Evolutionary conservation across 768 basidiomycete species (phyloP).

Genomic region (Hydnomerulius pinastri): DNA sequence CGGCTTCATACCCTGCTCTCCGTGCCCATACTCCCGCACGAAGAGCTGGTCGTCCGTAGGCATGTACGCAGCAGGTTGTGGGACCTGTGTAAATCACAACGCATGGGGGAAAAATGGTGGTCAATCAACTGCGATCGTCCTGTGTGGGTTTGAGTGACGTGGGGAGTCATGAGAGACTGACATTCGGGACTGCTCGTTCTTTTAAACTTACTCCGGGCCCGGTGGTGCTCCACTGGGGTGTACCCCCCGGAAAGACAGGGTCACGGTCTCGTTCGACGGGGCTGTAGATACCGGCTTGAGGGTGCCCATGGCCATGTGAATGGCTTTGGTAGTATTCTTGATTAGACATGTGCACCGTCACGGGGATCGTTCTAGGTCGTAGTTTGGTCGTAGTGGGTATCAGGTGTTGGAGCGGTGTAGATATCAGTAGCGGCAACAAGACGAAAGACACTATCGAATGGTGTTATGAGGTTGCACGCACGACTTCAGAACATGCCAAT

Average conservation of each 20-base stretch:
- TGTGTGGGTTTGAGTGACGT: slow-evolving; percentile 6
- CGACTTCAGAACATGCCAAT: neutral
- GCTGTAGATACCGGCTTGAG: slow-evolving; percentile 1
- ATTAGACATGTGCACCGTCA: slow-evolving; percentile 17
- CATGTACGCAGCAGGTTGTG: slow-evolving; percentile 59
- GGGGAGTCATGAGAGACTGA: slow-evolving; percentile 29
- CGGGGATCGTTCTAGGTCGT: slow-evolving; percentile 1
- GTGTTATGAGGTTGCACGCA: neutral
- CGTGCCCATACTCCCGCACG: slow-evolving; percentile 44
- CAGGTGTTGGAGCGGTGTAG: neutral
- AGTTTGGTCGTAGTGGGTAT: slow-evolving; percentile 23
- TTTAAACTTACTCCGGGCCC: slow-evolving; percentile 19
- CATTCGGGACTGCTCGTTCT: slow-evolving; percentile 34
- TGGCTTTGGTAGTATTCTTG: slow-evolving; percentile 25
- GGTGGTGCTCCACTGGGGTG: slow-evolving; percentile 23
- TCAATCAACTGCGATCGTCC: slow-evolving; percentile 30
- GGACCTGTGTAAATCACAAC: slow-evolving; percentile 50
- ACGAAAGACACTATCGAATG: too few species aligned
- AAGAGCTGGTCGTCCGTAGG: slow-evolving; percentile 81
- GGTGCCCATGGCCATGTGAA: slow-evolving; percentile 15
- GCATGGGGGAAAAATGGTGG: slow-evolving; percentile 16
- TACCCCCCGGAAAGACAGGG: slow-evolving; percentile 26
- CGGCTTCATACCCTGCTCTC: slow-evolving; percentile 50
- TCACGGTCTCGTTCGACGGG: slow-evolving; percentile 31
- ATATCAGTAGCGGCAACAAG: neutral